These are phyloP conservation scores for Eruca vesicaria DNA, from an alignment of 441 rosid genomes.

Conservation along the genomic window DNA sequence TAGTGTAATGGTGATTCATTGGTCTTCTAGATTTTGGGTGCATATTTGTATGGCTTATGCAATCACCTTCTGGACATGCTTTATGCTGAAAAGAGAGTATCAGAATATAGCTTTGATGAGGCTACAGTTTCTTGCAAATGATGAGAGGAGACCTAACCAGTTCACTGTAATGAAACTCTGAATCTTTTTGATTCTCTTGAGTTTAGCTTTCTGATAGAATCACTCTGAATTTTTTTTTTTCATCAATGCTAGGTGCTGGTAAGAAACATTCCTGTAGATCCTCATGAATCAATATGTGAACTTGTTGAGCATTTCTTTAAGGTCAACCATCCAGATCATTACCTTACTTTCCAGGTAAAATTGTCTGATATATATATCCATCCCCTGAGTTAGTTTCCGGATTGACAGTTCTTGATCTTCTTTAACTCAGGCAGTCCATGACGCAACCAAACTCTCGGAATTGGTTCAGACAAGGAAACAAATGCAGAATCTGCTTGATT, in stretches of 20 bases:
- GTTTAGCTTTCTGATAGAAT: background rate
- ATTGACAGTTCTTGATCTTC: slow-evolving; percentile 11
- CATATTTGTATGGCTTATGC: slow-evolving; percentile 86
- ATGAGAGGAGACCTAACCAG: slow-evolving; percentile 81
- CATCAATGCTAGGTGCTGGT: slow-evolving; percentile 70
- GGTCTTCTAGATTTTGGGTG: slow-evolving; percentile 68
- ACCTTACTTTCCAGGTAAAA: slow-evolving; percentile 78
- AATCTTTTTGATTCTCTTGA: background rate
- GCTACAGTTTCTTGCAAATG: slow-evolving; percentile 82
- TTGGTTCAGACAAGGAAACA: slow-evolving; percentile 64
- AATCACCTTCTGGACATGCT: slow-evolving; percentile 94
- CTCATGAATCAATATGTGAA: slow-evolving; percentile 81
- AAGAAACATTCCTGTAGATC: slow-evolving; percentile 86
- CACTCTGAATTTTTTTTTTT: background rate
- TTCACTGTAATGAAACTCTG: slow-evolving; percentile 58
- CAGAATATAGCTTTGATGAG: slow-evolving; percentile 81
- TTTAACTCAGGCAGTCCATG: slow-evolving; percentile 66
- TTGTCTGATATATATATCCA: background rate
- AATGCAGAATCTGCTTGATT: slow-evolving; percentile 84
- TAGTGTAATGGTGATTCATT: background rate
- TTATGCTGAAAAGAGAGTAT: slow-evolving; percentile 77
- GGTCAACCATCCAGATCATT: slow-evolving; percentile 92
- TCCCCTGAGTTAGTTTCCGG: background rate
- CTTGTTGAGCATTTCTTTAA: slow-evolving; percentile 79
- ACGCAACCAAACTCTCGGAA: slow-evolving; percentile 74